A percentile compares a stretch with the other conserved stretches of the same genome.
phyloP scores from a whole-genome alignment of 805 yeast genomes.

The Ogataea saltuana region DNA sequence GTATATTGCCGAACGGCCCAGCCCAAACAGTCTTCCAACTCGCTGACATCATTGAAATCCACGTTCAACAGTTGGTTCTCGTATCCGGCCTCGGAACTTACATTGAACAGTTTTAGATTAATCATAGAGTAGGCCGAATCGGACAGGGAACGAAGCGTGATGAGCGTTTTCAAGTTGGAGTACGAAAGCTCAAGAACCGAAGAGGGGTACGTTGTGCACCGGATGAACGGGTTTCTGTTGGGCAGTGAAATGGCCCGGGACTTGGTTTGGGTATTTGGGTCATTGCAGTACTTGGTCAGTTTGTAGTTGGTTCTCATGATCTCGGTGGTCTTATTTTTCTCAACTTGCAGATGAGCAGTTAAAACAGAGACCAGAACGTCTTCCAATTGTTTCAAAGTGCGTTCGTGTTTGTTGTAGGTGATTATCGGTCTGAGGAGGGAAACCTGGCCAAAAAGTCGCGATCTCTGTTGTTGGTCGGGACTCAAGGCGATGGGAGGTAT shows the following conservation, averaged over 20 bases:
- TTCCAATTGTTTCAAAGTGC: conserved; percentile 39
- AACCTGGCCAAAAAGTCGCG: conserved; percentile 21
- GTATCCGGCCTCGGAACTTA: conserved; percentile 28
- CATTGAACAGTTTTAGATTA: conserved; percentile 12
- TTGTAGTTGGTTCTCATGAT: conserved; percentile 16
- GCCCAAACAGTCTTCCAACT: conserved; percentile 54
- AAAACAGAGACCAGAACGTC: conserved; percentile 24
- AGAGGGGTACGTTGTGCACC: conserved; percentile 26
- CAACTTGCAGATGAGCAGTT: conserved; percentile 12
- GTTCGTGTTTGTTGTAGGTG: conserved; percentile 59
- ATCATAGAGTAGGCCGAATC: conserved; percentile 22
- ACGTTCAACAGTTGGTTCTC: conserved; percentile 42
- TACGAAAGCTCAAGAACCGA: conserved; percentile 21
- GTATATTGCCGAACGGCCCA: conserved; percentile 46
- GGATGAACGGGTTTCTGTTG: conserved; percentile 24
- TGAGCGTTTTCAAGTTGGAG: conserved; percentile 16
- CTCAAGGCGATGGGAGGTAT: conserved; percentile 49
- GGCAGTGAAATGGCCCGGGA: background rate
- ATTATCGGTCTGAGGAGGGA: conserved; percentile 56
- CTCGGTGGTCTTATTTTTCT: conserved; percentile 24
- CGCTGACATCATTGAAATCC: conserved; percentile 50
- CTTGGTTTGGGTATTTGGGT: conserved; percentile 15
- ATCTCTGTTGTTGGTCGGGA: conserved; percentile 26
- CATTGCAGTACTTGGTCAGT: conserved; percentile 24
- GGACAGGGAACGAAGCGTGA: conserved; percentile 15